Evolutionary conservation across 345 rosid genomes (phyloP).

Genomic region (rapeseed (Brassica napus)): DNA sequence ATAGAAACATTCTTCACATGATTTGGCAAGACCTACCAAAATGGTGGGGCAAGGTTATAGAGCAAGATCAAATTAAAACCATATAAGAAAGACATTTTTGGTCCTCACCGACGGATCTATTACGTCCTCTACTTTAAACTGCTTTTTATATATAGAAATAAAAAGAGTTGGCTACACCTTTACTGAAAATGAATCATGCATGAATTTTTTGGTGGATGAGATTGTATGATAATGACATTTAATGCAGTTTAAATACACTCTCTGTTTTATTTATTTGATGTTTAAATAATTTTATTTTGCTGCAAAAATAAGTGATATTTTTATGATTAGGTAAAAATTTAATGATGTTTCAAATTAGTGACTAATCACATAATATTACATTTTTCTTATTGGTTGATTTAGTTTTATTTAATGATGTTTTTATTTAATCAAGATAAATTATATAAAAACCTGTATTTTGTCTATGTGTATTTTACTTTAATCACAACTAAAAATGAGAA

Average conservation of each 20-base stretch:
- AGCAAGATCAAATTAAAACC: constrained; percentile 2
- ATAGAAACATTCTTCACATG: not conserved
- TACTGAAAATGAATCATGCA: constrained; percentile 25
- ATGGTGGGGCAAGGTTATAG: not conserved
- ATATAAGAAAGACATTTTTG: constrained; percentile 9
- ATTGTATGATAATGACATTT: constrained; percentile 19
- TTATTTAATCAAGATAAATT: no score
- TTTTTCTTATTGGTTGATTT: no score
- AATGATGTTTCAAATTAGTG: no score
- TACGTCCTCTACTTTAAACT: constrained; percentile 31
- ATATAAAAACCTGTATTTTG: no score
- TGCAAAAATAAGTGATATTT: no score
- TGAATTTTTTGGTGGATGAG: not conserved
- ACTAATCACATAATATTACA: no score
- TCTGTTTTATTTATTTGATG: no score
- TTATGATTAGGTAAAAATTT: no score
- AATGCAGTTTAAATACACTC: not conserved
- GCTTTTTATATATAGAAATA: not conserved
- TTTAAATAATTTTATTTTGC: no score
- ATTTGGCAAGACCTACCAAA: constrained; percentile 19
- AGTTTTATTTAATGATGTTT: no score
- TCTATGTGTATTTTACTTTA: no score
- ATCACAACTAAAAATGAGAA: not conserved
- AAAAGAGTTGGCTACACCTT: constrained; percentile 18
- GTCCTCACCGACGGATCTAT: constrained; percentile 36